Base-by-base conservation (phyloP, 805 yeast genomes). In the Nakazawaea siamensis region DNA sequence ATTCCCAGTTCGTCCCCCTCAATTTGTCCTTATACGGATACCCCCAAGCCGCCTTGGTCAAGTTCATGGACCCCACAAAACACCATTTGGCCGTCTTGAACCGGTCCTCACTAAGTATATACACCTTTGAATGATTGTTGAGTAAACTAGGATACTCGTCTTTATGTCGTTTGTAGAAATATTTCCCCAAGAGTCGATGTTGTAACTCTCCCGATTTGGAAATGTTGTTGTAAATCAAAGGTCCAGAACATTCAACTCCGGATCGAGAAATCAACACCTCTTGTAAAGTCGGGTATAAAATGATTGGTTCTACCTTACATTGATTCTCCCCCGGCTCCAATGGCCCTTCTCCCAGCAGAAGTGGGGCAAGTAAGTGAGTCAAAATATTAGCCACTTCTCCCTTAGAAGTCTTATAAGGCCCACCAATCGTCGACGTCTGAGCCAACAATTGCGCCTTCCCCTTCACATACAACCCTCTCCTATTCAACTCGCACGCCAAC, bases 11-110 rank as follows among this genome's bases (percentile, higher is more conserved):
- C 21, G 38, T 43, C 38, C 33, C 39, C 26, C 33, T 29, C 30
- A 36, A 18, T 32, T n/a, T 16, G n/a, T 40, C 42, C 3, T 46
- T 43, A 18, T 54, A 36, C 12, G 60, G 57, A 4, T 50, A 56
- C 0, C 95, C 95, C 95, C 95, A 85, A 1, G 94, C 95, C 40
- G 74, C 80, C 36, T 72, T 72, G 21, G 88, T 78, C 27, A 83
- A 48, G 48, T 85, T 85, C 21, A 85, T 81, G 31, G 87, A 78
- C 0, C 92, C 81, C 49, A 81, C 62, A 5, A 81, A 51, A 14
- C 77, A 67, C 94, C 94, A 85, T 33, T 71, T 67, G 4, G 81
- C 50, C 2, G 71, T 57, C 24, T 55, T 45, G 52, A 68, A 72
- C 33, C 64, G 47, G 43, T 73, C 75, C 4, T 66, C 67, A 10